Base-by-base conservation (phyloP, 169 alveolate species). In the Plasmodium knowlesi region DNA sequence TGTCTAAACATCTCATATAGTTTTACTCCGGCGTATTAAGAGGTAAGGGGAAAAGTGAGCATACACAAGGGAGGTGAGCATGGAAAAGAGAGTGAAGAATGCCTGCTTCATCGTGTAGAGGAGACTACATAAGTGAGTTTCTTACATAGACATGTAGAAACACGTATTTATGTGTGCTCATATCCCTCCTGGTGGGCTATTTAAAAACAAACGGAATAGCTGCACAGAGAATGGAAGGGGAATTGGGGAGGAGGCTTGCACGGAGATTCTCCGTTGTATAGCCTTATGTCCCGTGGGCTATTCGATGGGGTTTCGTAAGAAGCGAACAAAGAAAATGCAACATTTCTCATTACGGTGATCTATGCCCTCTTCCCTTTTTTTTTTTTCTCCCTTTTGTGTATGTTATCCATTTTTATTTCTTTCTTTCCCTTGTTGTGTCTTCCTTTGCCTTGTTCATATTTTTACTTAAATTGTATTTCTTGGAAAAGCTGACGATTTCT, bases 1-100 rank as follows among this genome's bases (percentile, higher is more conserved):
- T 73, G 93, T 16, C 61, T 84, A 50, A 84, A 84, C 73, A 84
- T 84, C 39, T 84, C 93, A 9, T 84, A 84, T 43, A 84, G 93
- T 46, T 84, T 84, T 43, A 72, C 83, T 16, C 93, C 84, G 53
- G 93, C 93, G 74, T 84, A 84, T 46, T 84, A 84, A 30, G 16
- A 84, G 83, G 84, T 73, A 72, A 72, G n/a, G 46, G 37, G 79
- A 84, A 32, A 73, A 71, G 57, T 50, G 61, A 50, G 61, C 22
- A 43, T 73, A 16, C 76, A 25, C 30, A 37, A 50, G 67, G 67
- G 67, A 50, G 30, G n/a, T 28, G 22, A 0, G 88, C 32, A 22
- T 32, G 34, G 50, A 0, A 34, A 30, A 84, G 46, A 5, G 6
- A 37, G 16, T 1, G 28, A 14, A 83, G 19, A 83, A 10, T 10